Percentiles rank a stretch among this genome's conserved stretches.
Conservation (phyloP, 768 basidiomycete genomes). For the Agaricus sinodeliciosus region DNA sequence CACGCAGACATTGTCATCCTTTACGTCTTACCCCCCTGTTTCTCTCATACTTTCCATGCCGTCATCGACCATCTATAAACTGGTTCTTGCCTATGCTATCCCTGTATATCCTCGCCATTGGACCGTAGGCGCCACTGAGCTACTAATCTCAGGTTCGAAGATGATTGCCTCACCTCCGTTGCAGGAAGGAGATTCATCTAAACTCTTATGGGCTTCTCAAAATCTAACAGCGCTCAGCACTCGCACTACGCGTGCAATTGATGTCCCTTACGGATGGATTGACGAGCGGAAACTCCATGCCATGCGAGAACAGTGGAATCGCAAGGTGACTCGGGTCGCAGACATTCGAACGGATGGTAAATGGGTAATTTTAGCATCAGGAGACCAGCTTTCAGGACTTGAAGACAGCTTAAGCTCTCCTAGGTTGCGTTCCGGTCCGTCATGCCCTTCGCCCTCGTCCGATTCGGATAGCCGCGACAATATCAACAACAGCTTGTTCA, state of each 20-base stretch:
- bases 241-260: slow-evolving; percentile 62
- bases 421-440: slow-evolving; percentile 11
- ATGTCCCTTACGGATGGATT: slow-evolving; percentile 67
- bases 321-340: slow-evolving; percentile 64
- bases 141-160: slow-evolving; percentile 47
- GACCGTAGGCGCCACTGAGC: slow-evolving; percentile 71
- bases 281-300: slow-evolving; percentile 53
- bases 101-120: slow-evolving; percentile 81
- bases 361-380: slow-evolving; percentile 75
- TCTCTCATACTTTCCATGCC: slow-evolving; percentile 73
- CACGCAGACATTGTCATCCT: slow-evolving; percentile 66
- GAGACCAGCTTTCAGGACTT: slow-evolving; percentile 23
- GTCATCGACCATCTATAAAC: slow-evolving; percentile 54
- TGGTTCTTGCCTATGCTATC: slow-evolving; percentile 66
- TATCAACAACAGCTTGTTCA: slow-evolving; percentile 3
- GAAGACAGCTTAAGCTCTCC: slow-evolving; percentile 13
- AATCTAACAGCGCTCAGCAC: slow-evolving; percentile 44
- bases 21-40: slow-evolving; percentile 73
- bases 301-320: slow-evolving; percentile 73
- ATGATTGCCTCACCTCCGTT: slow-evolving; percentile 8
- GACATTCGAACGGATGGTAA: slow-evolving; percentile 80
- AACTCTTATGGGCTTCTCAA: slow-evolving; percentile 16
- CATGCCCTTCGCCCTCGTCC: slow-evolving; percentile 20
- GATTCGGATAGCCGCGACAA: neutral
- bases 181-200: slow-evolving; percentile 17